Percentiles rank a stretch among this genome's conserved stretches.
Conservation (phyloP, 495 filamentous ascomycete species). For the Peziza echinospora region DNA sequence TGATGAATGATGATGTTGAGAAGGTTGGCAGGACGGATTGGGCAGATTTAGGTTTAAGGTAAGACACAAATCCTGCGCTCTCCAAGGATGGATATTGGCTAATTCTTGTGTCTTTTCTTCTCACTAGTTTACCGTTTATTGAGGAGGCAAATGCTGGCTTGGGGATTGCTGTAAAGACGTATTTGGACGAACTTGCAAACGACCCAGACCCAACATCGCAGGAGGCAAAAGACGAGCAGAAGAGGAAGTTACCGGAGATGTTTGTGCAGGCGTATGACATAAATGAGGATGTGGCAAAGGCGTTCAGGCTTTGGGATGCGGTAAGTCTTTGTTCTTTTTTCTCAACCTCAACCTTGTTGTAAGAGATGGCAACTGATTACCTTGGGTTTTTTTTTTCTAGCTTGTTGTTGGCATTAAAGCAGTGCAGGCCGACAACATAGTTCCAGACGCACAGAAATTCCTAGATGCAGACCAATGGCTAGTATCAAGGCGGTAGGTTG, state of each 20-base stretch:
- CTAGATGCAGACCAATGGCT: constrained; percentile 17
- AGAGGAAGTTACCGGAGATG: constrained; percentile 33
- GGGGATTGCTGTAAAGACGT: constrained; percentile 78
- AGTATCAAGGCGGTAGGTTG: constrained; percentile 9
- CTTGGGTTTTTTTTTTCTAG: too few species aligned
- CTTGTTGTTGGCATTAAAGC: constrained; percentile 16
- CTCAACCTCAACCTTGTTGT: neutral
- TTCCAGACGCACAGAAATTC: constrained; percentile 15
- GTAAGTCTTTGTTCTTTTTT: constrained; percentile 8
- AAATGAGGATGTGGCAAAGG: constrained; percentile 50
- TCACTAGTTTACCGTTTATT: constrained; percentile 60
- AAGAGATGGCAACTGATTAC: too few species aligned
- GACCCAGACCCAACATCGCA: constrained; percentile 37
- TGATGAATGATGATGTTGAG: constrained; percentile 54
- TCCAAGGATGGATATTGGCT: too few species aligned
- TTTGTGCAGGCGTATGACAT: constrained; percentile 64
- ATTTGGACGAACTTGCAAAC: constrained; percentile 62
- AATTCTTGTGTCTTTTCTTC: too few species aligned
- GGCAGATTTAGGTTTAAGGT: constrained; percentile 50
- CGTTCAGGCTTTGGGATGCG: constrained; percentile 29
- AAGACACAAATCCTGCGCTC: too few species aligned
- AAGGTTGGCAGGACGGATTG: constrained; percentile 44
- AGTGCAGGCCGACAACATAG: constrained; percentile 7
- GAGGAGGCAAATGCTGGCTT: constrained; percentile 63
- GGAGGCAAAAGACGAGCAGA: constrained; percentile 36